A percentile compares a stretch with the other conserved stretches of the same genome.
These are phyloP conservation scores for Hypoxylon sp. DNA, from an alignment of 2,329 filamentous ascomycete species.

Conservation along the genomic window DNA sequence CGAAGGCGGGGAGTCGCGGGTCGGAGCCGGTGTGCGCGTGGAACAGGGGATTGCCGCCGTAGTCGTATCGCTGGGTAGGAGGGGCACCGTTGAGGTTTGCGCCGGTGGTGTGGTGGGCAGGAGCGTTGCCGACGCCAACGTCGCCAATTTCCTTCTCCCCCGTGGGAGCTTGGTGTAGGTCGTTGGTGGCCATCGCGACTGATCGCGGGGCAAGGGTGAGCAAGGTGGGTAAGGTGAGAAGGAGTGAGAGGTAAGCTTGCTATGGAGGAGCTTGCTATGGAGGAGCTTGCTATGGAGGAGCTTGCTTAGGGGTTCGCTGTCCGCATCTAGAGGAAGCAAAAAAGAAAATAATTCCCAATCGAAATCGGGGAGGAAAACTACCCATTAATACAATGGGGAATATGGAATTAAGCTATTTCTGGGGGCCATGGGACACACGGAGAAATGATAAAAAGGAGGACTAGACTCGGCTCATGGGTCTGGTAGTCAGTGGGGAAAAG, in stretches of 20 bases:
- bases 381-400: constrained; percentile 16
- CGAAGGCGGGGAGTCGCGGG: constrained; percentile 68
- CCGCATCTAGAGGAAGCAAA: constrained; percentile 25
- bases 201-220: too few relatives aligned
- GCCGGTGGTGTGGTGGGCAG: constrained; percentile 30
- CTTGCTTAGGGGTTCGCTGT: constrained; percentile 18
- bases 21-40: constrained; percentile 52
- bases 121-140: background rate
- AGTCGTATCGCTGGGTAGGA: constrained; percentile 50
- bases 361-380: constrained; percentile 12
- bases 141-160: constrained; percentile 42
- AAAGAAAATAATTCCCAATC: constrained; percentile 2
- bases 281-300: constrained; percentile 17
- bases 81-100: constrained; percentile 36
- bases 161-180: constrained; percentile 29
- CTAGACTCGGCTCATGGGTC: constrained; percentile 5
- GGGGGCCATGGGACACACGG: constrained; percentile 10
- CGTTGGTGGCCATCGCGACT: constrained; percentile 41
- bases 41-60: constrained; percentile 56
- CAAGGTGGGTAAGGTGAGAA: background rate
- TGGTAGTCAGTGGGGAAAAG: constrained; percentile 10
- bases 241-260: background rate
- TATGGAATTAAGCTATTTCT: constrained; percentile 2
- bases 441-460: constrained; percentile 6
- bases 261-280: background rate